Evolutionary conservation across 495 filamentous ascomycete genomes (phyloP), one percentile per base, ranked within the genome.

Genomic region (Trichoderma virens): DNA sequence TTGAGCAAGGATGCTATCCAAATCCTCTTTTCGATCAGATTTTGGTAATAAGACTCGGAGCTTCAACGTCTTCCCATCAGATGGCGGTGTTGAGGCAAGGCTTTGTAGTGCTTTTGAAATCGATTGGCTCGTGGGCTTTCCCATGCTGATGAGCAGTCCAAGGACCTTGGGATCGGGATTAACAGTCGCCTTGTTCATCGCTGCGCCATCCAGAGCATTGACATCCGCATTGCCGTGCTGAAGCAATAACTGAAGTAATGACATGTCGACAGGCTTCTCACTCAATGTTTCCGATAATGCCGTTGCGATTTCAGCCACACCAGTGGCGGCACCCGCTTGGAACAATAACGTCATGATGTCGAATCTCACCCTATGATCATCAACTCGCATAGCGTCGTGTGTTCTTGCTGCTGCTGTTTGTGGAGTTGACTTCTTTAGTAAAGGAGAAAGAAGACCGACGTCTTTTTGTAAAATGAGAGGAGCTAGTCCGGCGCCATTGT

Each of bases 191-290:
- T 35, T 16, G 20, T 31, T 28, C 13, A 28, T 14, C 6, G 28
- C 9, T 13, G 67, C 43, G 18, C 78, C 76, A 6, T 72, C 63
- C 32, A 78, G 71, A 27, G 73, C 70, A 62, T 82, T 82, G 45
- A 76, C 70, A 65, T 82, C 78, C 14, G 75, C 76, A 14, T 67
- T 72, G 3, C 79, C 78, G 5, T 75, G 69, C 45, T 79, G 73
- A 5, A 81, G 67, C 1, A 82, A 70, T 7, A 75, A 66, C 34
- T 68, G 67, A 1, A 73, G 68, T 1, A 81, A 69, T n/a, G 69
- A 67, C 30, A 73, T 69, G 60, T 82, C 78, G 3, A 71, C 60
- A 3, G 74, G 74, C 34, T 75, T 75, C 11, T 63, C 56, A 14
- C 65, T 51, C 67, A 80, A 63, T 0, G 71, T 65, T 20, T 72